Percentiles rank a stretch among this genome's conserved stretches.
Evolutionary conservation across 192 early-diverging fungal genomes (phyloP).

Genomic region (Gaertneriomyces semiglobifer): DNA sequence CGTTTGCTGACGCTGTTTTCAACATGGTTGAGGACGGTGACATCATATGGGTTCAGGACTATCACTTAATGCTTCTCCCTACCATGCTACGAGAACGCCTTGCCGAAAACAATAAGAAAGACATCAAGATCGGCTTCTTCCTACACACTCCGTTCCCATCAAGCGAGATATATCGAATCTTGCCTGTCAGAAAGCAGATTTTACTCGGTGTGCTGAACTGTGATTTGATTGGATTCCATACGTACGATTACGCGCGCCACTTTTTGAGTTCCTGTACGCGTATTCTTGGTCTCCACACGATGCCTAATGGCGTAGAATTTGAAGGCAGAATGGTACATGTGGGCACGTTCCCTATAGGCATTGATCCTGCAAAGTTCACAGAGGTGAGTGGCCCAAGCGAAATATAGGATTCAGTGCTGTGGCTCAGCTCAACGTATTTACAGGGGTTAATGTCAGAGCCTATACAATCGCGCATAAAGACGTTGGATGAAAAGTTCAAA

Average conservation of each 20-base stretch:
- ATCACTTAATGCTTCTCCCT: constrained; percentile 97
- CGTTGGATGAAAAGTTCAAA: constrained; percentile 79
- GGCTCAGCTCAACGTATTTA: background rate
- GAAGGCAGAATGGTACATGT: constrained; percentile 92
- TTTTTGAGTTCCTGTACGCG: constrained; percentile 96
- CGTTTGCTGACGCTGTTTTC: constrained; percentile 91
- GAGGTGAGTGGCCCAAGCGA: constrained; percentile 44
- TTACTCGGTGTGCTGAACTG: constrained; percentile 86
- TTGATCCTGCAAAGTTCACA: constrained; percentile 91
- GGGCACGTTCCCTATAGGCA: constrained; percentile 98
- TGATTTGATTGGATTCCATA: constrained; percentile 98
- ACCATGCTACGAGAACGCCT: constrained; percentile 68
- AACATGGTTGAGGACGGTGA: constrained; percentile 81
- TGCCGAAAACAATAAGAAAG: constrained; percentile 46
- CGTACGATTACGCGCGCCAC: constrained; percentile 98
- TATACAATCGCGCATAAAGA: constrained; percentile 72
- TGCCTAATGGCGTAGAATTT: constrained; percentile 91
- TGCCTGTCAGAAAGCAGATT: constrained; percentile 92
- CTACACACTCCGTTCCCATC: constrained; percentile 97
- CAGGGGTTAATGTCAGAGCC: constrained; percentile 64
- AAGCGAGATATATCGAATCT: constrained; percentile 92
- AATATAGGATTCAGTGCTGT: background rate
- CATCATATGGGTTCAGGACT: constrained; percentile 69
- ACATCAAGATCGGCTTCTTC: constrained; percentile 97
- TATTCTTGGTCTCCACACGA: constrained; percentile 88